Evolutionary conservation across 139 green algal genomes (phyloP), one percentile per base, ranked within the genome.

Genomic region (Micractinium conductrix): DNA sequence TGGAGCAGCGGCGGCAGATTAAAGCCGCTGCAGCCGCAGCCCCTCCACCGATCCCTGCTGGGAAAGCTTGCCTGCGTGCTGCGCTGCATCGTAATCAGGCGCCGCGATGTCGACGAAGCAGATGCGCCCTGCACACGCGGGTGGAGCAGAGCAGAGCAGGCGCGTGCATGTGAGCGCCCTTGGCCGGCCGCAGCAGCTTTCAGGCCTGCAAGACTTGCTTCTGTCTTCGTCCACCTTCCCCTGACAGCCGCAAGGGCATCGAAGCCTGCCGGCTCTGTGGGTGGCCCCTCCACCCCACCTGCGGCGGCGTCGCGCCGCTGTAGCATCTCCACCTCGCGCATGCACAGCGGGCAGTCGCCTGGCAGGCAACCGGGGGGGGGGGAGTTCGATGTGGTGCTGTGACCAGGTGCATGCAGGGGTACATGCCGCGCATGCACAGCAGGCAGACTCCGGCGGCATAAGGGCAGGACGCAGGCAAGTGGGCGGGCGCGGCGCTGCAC

Each of bases 251-350:
- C n/a, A n/a, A n/a, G n/a, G n/a, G n/a, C n/a, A n/a, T n/a, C n/a
- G n/a, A n/a, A n/a, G n/a, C n/a, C n/a, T n/a, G n/a, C n/a, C n/a
- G n/a, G n/a, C n/a, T n/a, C n/a, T n/a, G n/a, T n/a, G n/a, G n/a
- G n/a, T n/a, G n/a, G n/a, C n/a, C n/a, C n/a, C n/a, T n/a, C n/a
- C n/a, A n/a, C n/a, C n/a, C n/a, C n/a, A n/a, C n/a, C n/a, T n/a
- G n/a, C n/a, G n/a, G n/a, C 90, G 24, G 81, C 87, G 50, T 96
- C 95, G 28, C 95, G 89, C 26, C 75, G 80, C 26, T 78, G 80
- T 50, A 99, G 86, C 89, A 99, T 98, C 84, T 98, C 91, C 26
- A 99, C 94, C 83, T 99, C 96, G 40, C 93, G 93, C 91, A 98
- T 94, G 89, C 96, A 99, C 37, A 99, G 81, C 0, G 95, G 94